Conservation (phyloP, 768 basidiomycete genomes). For the Dacryopinax spathularia region DNA sequence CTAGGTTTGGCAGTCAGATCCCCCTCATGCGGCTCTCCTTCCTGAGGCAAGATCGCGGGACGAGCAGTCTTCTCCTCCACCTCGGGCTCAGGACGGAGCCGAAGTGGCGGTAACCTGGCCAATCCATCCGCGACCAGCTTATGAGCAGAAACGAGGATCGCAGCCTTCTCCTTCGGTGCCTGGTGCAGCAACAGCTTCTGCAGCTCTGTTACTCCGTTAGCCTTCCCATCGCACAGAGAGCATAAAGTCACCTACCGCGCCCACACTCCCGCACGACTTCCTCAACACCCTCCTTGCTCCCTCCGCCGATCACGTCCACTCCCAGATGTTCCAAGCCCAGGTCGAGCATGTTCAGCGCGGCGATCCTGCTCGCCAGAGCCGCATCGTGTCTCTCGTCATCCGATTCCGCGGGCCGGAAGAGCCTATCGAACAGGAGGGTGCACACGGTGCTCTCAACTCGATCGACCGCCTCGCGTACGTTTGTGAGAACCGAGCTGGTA, state of each 20-base stretch:
- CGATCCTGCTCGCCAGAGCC: constrained; percentile 73
- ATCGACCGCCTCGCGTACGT: constrained; percentile 51
- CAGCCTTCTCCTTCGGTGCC: constrained; percentile 65
- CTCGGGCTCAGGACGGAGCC: constrained; percentile 51
- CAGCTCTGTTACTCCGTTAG: constrained; percentile 30
- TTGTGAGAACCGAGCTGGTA: constrained; percentile 2
- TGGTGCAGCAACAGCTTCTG: constrained; percentile 33
- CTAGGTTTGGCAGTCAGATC: background rate
- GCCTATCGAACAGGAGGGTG: constrained; percentile 42
- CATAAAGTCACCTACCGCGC: constrained; percentile 41
- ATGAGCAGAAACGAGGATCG: constrained; percentile 68
- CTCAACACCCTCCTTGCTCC: constrained; percentile 35
- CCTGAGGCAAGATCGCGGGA: constrained; percentile 6
- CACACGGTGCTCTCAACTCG: constrained; percentile 59
- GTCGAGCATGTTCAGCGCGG: constrained; percentile 84
- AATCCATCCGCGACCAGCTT: constrained; percentile 74
- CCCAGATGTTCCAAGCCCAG: constrained; percentile 80
- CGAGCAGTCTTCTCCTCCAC: constrained; percentile 25
- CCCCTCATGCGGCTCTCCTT: background rate
- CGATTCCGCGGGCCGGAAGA: constrained; percentile 63
- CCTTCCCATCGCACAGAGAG: background rate
- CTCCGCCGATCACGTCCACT: constrained; percentile 48
- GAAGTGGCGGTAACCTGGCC: constrained; percentile 55
- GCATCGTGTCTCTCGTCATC: constrained; percentile 81
- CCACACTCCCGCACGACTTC: constrained; percentile 60